These are phyloP conservation scores for Acmispon strigosus DNA, from an alignment of 306 rosid species.

Conservation along the genomic window DNA sequence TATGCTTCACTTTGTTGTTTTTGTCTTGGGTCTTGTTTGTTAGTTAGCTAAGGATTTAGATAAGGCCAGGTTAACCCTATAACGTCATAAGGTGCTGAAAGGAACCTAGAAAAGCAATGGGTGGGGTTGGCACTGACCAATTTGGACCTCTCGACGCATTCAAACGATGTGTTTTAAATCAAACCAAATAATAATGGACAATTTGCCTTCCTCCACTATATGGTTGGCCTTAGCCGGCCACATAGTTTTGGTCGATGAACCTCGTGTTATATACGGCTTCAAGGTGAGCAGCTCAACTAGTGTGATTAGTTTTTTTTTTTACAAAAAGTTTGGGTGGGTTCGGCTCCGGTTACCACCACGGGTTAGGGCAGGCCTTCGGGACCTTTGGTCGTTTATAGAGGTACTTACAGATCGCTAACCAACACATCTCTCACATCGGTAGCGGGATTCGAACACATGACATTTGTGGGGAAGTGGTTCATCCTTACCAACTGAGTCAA, in stretches of 20 bases:
- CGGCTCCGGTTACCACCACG: too few species aligned
- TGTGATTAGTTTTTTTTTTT: constrained; percentile 3
- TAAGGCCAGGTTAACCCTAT: constrained; percentile 5
- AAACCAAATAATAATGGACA: constrained; percentile 19
- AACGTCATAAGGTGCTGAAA: not conserved
- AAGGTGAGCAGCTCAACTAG: not conserved
- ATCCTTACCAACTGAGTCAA: too few species aligned
- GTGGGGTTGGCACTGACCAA: constrained; percentile 33
- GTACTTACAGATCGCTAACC: too few species aligned
- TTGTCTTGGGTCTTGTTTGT: not conserved
- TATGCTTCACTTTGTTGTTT: not conserved
- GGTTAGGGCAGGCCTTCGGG: too few species aligned
- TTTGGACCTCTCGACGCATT: constrained; percentile 15
- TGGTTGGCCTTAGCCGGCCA: constrained; percentile 12
- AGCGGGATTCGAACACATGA: too few species aligned
- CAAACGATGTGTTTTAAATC: not conserved
- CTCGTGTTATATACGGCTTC: not conserved
- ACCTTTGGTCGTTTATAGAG: too few species aligned
- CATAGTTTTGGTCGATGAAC: not conserved
- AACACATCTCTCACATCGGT: too few species aligned
- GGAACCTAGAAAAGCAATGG: not conserved
- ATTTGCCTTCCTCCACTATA: constrained; percentile 28
- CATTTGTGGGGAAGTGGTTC: too few species aligned
- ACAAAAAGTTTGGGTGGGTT: too few species aligned
- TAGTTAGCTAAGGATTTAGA: constrained; percentile 2